Evolutionary conservation across 345 rosid genomes (phyloP).

Genomic region (Eucalyptus shirleyi): DNA sequence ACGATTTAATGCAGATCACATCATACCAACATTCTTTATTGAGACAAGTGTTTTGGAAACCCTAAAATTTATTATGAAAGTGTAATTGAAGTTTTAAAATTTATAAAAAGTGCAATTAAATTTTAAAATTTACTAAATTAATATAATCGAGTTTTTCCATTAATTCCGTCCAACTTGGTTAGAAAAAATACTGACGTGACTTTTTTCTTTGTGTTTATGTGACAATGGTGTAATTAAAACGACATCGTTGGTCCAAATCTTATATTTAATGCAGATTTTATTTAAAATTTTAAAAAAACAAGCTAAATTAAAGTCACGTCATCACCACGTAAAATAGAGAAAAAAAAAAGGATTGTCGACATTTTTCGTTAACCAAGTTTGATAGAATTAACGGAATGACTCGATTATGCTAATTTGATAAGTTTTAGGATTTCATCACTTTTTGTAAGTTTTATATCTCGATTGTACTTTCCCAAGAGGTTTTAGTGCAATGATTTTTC

Average conservation of each 20-base stretch:
- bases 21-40: not conserved
- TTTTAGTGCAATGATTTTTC: no score
- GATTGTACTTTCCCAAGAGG: not conserved
- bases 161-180: no score
- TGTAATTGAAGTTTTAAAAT: accelerated
- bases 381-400: not conserved
- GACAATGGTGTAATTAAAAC: not conserved
- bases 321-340: accelerated
- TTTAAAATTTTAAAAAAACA: no score
- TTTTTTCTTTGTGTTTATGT: no score
- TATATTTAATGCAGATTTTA: no score
- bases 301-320: no score
- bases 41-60: not conserved
- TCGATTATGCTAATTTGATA: no score
- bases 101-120: accelerated
- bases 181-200: accelerated
- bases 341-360: accelerated
- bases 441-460: no score
- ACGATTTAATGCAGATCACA: not conserved
- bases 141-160: accelerated
- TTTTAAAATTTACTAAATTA: no score
- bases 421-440: accelerated
- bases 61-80: not conserved
- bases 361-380: no score
- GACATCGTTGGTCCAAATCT: accelerated